phyloP scores from a whole-genome alignment of 441 rosid species.

The Melastoma candidum region DNA sequence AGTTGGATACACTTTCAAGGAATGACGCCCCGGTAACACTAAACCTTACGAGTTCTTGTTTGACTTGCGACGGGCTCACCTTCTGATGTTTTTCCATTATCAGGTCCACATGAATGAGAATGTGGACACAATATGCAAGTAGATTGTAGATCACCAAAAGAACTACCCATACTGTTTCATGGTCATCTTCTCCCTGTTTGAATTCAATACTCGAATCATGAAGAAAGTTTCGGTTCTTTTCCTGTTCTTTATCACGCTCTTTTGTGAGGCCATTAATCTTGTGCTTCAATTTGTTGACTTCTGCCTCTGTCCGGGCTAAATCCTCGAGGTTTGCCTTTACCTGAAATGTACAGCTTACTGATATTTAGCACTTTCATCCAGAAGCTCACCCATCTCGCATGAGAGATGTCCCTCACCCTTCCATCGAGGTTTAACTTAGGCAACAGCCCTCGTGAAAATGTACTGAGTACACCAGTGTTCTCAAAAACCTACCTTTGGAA shows the following conservation, averaged over 20 bases:
- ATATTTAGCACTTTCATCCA: conserved; percentile 15
- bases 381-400: conserved; percentile 1
- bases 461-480: too few species aligned
- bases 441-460: conserved; percentile 24
- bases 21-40: neutral
- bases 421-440: conserved; percentile 37
- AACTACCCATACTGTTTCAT: conserved; percentile 38
- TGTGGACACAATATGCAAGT: conserved; percentile 6
- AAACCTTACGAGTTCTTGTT: conserved; percentile 13
- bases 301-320: conserved; percentile 54
- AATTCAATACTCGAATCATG: conserved; percentile 23
- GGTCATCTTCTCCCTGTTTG: conserved; percentile 18
- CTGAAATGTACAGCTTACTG: conserved; percentile 29
- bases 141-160: conserved; percentile 5
- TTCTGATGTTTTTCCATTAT: conserved; percentile 19
- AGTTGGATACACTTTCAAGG: conserved; percentile 5
- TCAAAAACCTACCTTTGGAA: too few species aligned
- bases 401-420: conserved; percentile 39
- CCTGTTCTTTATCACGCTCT: conserved; percentile 42
- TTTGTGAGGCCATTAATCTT: conserved; percentile 53
- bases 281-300: conserved; percentile 47
- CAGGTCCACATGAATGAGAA: neutral
- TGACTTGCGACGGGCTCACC: conserved; percentile 17
- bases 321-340: conserved; percentile 55
- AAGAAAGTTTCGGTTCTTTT: conserved; percentile 23